Evolutionary conservation across 768 basidiomycete species (phyloP).

Genomic region (Mycena pura): DNA sequence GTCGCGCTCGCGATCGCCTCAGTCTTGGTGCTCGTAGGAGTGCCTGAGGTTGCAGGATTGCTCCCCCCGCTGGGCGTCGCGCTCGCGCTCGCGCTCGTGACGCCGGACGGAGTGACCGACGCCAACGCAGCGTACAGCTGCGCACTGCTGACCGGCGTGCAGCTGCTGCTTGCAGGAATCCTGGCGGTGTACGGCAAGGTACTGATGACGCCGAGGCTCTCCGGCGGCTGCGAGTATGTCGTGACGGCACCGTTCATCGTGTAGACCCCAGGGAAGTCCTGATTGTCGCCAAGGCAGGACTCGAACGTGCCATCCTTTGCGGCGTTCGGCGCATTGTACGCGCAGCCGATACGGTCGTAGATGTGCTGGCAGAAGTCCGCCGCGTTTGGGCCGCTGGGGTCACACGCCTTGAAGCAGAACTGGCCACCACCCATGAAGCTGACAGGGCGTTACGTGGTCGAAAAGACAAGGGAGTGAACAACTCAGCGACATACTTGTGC

Average conservation of each 20-base stretch:
- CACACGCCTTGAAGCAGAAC: constrained; percentile 80
- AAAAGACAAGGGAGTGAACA: not conserved
- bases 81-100: not conserved
- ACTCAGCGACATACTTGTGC: constrained; percentile 58
- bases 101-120: not conserved
- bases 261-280: constrained; percentile 63
- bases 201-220: constrained; percentile 48
- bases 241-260: constrained; percentile 40
- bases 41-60: too few relatives aligned
- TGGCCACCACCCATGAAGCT: constrained; percentile 73
- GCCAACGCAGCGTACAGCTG: constrained; percentile 35
- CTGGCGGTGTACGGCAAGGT: constrained; percentile 49
- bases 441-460: not conserved
- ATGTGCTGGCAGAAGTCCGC: constrained; percentile 71
- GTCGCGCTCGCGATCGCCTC: not conserved
- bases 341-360: constrained; percentile 77
- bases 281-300: constrained; percentile 70
- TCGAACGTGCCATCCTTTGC: constrained; percentile 67
- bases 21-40: not conserved
- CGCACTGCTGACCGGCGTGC: constrained; percentile 38
- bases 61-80: not conserved
- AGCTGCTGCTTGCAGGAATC: constrained; percentile 48
- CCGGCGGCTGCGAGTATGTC: constrained; percentile 54
- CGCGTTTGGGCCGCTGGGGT: constrained; percentile 58
- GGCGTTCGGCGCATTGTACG: constrained; percentile 73